These are phyloP conservation scores for Emmonsiellopsis sp. DNA, from an alignment of 2,329 filamentous ascomycete species.

Conservation along the genomic window DNA sequence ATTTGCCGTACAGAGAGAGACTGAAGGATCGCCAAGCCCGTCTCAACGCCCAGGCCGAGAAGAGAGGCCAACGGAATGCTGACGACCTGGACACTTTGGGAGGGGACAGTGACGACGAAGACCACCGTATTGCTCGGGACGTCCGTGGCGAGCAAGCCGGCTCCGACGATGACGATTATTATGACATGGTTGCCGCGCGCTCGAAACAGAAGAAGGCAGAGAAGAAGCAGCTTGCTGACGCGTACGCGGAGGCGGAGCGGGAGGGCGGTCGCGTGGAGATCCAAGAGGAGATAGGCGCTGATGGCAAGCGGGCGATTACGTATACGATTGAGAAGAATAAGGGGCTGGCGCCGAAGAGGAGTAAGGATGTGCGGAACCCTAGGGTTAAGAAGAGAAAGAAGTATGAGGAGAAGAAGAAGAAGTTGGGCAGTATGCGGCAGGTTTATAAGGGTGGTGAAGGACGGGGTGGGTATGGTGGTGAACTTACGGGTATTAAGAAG, in stretches of 20 bases:
- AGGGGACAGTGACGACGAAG: conserved; percentile 59
- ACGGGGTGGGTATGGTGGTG: conserved; percentile 78
- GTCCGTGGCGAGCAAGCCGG: conserved; percentile 29
- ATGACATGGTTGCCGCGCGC: conserved; percentile 69
- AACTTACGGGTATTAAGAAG: conserved; percentile 90
- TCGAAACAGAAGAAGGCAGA: conserved; percentile 52
- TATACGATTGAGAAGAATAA: conserved; percentile 98
- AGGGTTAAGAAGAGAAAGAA: conserved; percentile 97
- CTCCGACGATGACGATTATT: conserved; percentile 54
- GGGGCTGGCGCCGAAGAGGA: conserved; percentile 76
- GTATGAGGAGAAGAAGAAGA: conserved; percentile 96
- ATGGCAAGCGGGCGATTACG: conserved; percentile 85
- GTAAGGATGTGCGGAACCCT: conserved; percentile 91
- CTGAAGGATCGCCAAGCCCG: conserved; percentile 76
- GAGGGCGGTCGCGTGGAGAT: conserved; percentile 53
- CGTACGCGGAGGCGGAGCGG: conserved; percentile 44
- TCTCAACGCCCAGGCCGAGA: conserved; percentile 80
- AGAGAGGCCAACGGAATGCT: conserved; percentile 58
- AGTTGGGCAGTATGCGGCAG: conserved; percentile 75
- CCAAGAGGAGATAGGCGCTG: conserved; percentile 60
- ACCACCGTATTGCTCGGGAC: conserved; percentile 45
- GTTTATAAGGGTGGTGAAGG: conserved; percentile 80
- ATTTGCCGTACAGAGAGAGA: conserved; percentile 76
- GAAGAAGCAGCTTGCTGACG: conserved; percentile 59
- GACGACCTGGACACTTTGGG: conserved; percentile 59